Evolutionary conservation across 2,329 filamentous ascomycete genomes (phyloP), one percentile per base, ranked within the genome.

Genomic region (Juglanconis oblonga): DNA sequence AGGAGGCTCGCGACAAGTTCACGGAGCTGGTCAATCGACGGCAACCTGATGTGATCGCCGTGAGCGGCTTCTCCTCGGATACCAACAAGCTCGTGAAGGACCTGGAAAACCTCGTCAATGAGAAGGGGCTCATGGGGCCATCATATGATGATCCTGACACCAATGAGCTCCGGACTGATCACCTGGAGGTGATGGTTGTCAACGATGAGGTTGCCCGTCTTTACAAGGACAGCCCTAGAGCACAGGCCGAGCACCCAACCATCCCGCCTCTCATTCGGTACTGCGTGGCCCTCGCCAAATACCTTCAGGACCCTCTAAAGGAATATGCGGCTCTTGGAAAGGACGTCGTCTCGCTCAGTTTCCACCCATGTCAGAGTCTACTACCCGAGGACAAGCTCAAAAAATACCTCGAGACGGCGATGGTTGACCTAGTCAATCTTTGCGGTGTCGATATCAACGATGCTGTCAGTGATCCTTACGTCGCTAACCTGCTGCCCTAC

Each of bases 361-460:
- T 97, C 74, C 92, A 97, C 67, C 86, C 91, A 3, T 93, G 92
- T 68, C 95, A 99, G 72, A 89, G 93, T 63, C 84, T 97, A 35
- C 82, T 99, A 13, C 89, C 93, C 0, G 86, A 92, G 62, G 94
- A 98, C 42, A 93, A 96, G 77, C 81, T 99, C 44, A 79, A 88
- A 64, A 92, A 91, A 72, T 87, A 92, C 62, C 82, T 99, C 14
- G 95, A 99, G 69, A 96, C 91, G n/a, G 92, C 94, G 49, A 91
- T 99, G 86, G 94, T 99, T 10, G 95, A 99, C 72, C 97, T 97
- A 83, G 95, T 99, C 67, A 99, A 99, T 72, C 86, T 99, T 48
- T 92, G 93, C 50, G 95, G 95, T 70, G 91, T 99, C 42, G 91
- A 98, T 68, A 89, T 99, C 70, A 97, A 97, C 68, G 93, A 97